phyloP scores from a whole-genome alignment of 805 yeast genomes.

The Phaffomyces thermotolerans region DNA sequence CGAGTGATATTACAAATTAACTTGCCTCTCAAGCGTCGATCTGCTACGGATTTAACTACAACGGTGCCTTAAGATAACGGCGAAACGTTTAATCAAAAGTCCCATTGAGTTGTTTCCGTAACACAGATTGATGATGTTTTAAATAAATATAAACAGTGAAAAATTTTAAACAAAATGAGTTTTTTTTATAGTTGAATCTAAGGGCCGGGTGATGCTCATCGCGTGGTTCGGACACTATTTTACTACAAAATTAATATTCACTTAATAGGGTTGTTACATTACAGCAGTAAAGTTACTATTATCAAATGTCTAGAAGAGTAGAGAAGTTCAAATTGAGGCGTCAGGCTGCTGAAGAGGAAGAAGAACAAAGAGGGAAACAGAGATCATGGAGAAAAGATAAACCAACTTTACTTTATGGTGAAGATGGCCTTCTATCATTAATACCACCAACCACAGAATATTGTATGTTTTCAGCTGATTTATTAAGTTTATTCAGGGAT shows the following conservation, averaged over 20 bases:
- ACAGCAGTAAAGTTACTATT: no score
- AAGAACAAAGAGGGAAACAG: background rate
- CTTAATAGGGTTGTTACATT: background rate
- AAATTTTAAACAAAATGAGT: conserved; percentile 5
- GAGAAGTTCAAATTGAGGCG: conserved; percentile 14
- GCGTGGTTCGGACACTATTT: conserved; percentile 6
- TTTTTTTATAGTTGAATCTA: background rate
- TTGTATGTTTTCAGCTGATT: conserved; percentile 19
- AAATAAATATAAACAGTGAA: conserved; percentile 1
- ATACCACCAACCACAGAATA: conserved; percentile 16
- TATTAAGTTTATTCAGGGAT: conserved; percentile 16
- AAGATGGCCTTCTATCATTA: conserved; percentile 4
- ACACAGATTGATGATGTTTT: conserved; percentile 42
- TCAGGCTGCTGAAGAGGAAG: conserved; percentile 3
- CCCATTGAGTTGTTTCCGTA: conserved; percentile 36
- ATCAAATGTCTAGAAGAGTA: conserved; percentile 18
- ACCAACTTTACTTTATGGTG: background rate
- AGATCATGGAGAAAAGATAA: background rate
- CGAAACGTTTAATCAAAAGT: conserved; percentile 16
- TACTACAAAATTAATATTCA: background rate
- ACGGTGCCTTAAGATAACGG: conserved; percentile 11
- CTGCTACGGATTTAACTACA: conserved; percentile 35
- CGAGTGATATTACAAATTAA: conserved; percentile 22
- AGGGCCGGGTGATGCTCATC: conserved; percentile 7
- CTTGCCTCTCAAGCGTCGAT: conserved; percentile 53